Evolutionary conservation across 805 yeast genomes (phyloP).

Genomic region (Candida khao-thaluensis): DNA sequence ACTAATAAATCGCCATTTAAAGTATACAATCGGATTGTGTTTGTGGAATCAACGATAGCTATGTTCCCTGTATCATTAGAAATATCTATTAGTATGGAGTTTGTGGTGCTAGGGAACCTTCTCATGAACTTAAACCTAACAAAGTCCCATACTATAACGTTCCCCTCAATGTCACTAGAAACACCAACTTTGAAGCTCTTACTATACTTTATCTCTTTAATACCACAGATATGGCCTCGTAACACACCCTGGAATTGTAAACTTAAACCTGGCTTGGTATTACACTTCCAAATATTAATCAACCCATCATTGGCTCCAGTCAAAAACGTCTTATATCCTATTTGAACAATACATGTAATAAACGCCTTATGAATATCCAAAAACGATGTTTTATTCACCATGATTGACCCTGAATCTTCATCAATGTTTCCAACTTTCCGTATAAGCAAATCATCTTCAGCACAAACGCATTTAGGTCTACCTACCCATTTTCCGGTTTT

Average conservation of each 20-base stretch:
- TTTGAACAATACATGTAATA: slow-evolving; percentile 40
- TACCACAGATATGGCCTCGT: slow-evolving; percentile 55
- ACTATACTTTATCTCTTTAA: slow-evolving; percentile 49
- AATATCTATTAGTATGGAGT: slow-evolving; percentile 38
- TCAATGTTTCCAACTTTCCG: slow-evolving; percentile 26
- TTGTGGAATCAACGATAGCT: slow-evolving; percentile 30
- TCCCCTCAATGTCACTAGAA: slow-evolving; percentile 55
- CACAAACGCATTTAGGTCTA: slow-evolving; percentile 38
- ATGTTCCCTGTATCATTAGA: slow-evolving; percentile 58
- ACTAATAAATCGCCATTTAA: slow-evolving; percentile 52
- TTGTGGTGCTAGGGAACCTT: slow-evolving; percentile 20
- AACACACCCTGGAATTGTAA: slow-evolving; percentile 45
- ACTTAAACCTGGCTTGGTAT: slow-evolving; percentile 23
- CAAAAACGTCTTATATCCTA: slow-evolving; percentile 43
- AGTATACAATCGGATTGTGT: slow-evolving; percentile 40
- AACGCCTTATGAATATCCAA: slow-evolving; percentile 41
- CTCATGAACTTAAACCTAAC: slow-evolving; percentile 52
- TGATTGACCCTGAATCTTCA: slow-evolving; percentile 28
- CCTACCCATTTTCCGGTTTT: slow-evolving; percentile 52
- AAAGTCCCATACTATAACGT: slow-evolving; percentile 63
- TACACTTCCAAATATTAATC: slow-evolving; percentile 57
- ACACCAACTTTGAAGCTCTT: slow-evolving; percentile 54
- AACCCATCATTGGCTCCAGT: slow-evolving; percentile 59
- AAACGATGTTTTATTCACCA: slow-evolving; percentile 43
- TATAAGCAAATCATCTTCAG: slow-evolving; percentile 37